Evolutionary conservation across 2,329 filamentous ascomycete species (phyloP), one percentile per base, ranked within the genome.

Genomic region (Dactylellina cionopaga): DNA sequence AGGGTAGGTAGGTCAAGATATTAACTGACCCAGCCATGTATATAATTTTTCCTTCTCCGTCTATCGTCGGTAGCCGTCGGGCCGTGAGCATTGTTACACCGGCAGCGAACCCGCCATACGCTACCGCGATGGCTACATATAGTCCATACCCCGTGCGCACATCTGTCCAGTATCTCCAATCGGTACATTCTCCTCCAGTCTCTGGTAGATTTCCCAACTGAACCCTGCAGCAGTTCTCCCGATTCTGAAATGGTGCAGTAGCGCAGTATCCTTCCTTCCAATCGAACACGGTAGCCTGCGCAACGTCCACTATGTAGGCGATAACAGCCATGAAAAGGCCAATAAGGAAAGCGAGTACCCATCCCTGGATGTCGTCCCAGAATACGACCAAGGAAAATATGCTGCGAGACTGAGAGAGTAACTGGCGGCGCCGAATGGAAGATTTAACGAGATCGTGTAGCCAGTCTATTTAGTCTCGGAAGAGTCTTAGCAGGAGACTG

Each of bases 381-480:
- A 78, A 75, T 1, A 81, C 78, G n/a, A 80, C 52, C 1, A 82
- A 24, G 4, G 76, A 77, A 75, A 81, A 79, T 33, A 82, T 81
- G 5, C 85, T 69, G 5, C 83, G 82, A 60, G 78, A 79, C 7
- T 79, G 79, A 13, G 80, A 79, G 59, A 82, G 80, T n/a, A 85
- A 78, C 35, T 78, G 77, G 39, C 84, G 81, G 63, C 82, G 81
- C n/a, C 85, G 83, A 74, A 83, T 84, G 1, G 85, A 85, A 75
- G 86, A 85, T 79, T 86, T 86, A 77, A 85, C 84, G 63, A 88
- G 78, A 75, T 87, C 85, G 77, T 87, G 86, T 7, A 88, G 80
- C 85, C 85, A 88, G 78, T 88, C 51, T 55, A 27, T 2, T 3
- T 22, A 6, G 4, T 11, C 15, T 4, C 13, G 4, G 15, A 3